Conservation (phyloP, 768 basidiomycete species). For the Clitopilus hobsonii region DNA sequence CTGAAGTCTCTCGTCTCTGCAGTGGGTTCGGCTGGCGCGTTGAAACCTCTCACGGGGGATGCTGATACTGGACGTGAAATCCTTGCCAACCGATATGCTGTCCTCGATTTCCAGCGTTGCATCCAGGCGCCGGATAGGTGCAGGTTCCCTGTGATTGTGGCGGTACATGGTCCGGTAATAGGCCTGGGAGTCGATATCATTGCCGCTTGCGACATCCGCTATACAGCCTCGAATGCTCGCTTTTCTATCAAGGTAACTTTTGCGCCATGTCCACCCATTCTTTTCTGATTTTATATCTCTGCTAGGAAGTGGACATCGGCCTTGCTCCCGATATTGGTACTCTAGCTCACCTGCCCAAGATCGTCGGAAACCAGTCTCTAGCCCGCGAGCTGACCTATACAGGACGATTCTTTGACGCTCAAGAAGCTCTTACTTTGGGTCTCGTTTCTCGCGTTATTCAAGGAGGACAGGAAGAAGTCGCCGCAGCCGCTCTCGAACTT, state of each 20-base stretch:
- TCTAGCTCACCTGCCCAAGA: conserved; percentile 75
- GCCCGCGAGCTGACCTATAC: conserved; percentile 76
- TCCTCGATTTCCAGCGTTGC: conserved; percentile 62
- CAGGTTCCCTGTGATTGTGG: conserved; percentile 78
- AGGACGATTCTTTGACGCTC: conserved; percentile 60
- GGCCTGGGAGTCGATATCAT: conserved; percentile 81
- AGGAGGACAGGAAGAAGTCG: conserved; percentile 64
- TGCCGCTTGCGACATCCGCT: conserved; percentile 72
- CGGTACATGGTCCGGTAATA: conserved; percentile 68
- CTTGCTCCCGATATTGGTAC: conserved; percentile 88
- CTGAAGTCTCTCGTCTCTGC: not conserved
- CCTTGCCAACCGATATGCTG: conserved; percentile 38
- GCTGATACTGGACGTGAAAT: conserved; percentile 52
- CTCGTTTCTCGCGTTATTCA: conserved; percentile 68
- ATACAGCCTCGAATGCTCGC: conserved; percentile 52
- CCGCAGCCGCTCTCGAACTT: conserved; percentile 58
- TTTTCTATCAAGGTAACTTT: conserved; percentile 82
- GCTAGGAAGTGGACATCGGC: conserved; percentile 81
- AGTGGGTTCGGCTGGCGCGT: conserved; percentile 26
- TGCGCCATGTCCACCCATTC: conserved; percentile 8
- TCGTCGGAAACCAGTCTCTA: conserved; percentile 69
- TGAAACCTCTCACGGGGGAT: conserved; percentile 17
- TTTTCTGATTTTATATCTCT: conserved; percentile 34
- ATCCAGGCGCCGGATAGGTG: conserved; percentile 66
- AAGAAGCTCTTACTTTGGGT: conserved; percentile 65